phyloP scores from a whole-genome alignment of 2,329 filamentous ascomycete genomes.

The Colletotrichum higginsianum region DNA sequence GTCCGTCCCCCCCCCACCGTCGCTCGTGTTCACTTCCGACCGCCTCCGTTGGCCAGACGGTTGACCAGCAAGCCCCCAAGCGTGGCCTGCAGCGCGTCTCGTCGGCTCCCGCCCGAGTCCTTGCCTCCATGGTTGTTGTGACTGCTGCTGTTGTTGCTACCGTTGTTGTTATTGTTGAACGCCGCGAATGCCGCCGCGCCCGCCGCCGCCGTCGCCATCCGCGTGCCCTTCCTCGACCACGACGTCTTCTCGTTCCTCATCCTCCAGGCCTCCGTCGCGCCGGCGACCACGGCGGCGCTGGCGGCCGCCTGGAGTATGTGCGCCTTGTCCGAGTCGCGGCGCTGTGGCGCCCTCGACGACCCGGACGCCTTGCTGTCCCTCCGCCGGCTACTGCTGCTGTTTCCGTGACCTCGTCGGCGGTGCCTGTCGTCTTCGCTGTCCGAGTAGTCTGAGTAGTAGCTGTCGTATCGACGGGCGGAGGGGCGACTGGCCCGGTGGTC shows the following conservation, averaged over 20 bases:
- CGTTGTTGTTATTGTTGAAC: conserved; percentile 29
- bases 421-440: conserved; percentile 35
- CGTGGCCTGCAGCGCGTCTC: conserved; percentile 34
- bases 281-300: conserved; percentile 38
- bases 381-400: background rate
- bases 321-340: conserved; percentile 20
- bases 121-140: conserved; percentile 1
- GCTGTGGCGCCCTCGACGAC: background rate
- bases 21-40: background rate
- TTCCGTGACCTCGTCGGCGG: background rate
- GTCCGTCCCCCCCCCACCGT: background rate
- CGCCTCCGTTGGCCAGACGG: conserved; percentile 22
- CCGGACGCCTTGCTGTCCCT: conserved; percentile 6
- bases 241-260: conserved; percentile 40
- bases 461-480: conserved; percentile 11
- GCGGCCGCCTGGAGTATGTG: conserved; percentile 38
- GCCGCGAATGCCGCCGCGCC: conserved; percentile 43
- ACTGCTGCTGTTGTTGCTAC: conserved; percentile 16
- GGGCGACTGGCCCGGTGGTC: conserved; percentile 13
- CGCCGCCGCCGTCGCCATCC: conserved; percentile 40
- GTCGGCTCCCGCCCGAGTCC: conserved; percentile 17
- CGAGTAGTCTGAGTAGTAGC: conserved; percentile 36
- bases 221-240: conserved; percentile 39
- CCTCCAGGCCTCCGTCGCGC: conserved; percentile 40
- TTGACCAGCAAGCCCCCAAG: conserved; percentile 41